Percentiles rank a stretch among this genome's conserved stretches.
Conservation (phyloP, 306 rosid species). For the Cicer judaicum region DNA sequence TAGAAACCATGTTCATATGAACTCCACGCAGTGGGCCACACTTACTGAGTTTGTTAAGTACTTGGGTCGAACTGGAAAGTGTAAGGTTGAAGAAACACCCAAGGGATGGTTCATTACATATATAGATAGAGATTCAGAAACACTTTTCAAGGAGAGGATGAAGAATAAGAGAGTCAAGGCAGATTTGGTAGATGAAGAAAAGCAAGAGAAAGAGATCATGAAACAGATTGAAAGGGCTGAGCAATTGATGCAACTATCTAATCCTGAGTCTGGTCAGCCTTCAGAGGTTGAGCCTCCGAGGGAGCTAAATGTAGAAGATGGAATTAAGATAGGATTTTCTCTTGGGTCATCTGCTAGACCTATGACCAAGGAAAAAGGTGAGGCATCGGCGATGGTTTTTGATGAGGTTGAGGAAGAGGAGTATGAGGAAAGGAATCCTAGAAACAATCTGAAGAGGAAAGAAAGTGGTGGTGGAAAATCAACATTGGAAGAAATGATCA, state of each 20-base stretch:
- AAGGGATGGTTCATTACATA: too few relatives aligned
- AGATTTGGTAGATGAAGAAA: conserved; percentile 81
- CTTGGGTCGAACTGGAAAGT: conserved; percentile 77
- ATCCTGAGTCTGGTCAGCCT: conserved; percentile 48
- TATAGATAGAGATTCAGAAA: conserved; percentile 56
- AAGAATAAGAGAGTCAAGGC: conserved; percentile 65
- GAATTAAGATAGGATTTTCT: conserved; percentile 72
- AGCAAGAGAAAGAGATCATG: conserved; percentile 80
- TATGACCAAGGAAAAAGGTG: conserved; percentile 51
- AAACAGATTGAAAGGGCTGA: conserved; percentile 78
- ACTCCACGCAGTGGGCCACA: conserved; percentile 78
- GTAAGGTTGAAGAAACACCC: conserved; percentile 24
- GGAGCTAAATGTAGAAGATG: conserved; percentile 66
- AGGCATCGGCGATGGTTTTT: conserved; percentile 55
- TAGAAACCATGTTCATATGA: conserved; percentile 85
- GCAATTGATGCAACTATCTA: conserved; percentile 49
- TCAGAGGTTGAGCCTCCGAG: conserved; percentile 43
- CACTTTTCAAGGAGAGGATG: conserved; percentile 79
- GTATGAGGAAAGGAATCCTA: conserved; percentile 42
- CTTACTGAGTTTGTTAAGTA: conserved; percentile 82
- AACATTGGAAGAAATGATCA: conserved; percentile 74
- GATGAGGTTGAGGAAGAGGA: conserved; percentile 64
- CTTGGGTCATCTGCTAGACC: conserved; percentile 60
- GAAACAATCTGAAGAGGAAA: conserved; percentile 46
- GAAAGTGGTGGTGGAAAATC: conserved; percentile 54